A percentile compares a stretch with the other conserved stretches of the same genome.
Conservation (phyloP, 805 yeast genomes). For the Saccharomycopsis sp. region DNA sequence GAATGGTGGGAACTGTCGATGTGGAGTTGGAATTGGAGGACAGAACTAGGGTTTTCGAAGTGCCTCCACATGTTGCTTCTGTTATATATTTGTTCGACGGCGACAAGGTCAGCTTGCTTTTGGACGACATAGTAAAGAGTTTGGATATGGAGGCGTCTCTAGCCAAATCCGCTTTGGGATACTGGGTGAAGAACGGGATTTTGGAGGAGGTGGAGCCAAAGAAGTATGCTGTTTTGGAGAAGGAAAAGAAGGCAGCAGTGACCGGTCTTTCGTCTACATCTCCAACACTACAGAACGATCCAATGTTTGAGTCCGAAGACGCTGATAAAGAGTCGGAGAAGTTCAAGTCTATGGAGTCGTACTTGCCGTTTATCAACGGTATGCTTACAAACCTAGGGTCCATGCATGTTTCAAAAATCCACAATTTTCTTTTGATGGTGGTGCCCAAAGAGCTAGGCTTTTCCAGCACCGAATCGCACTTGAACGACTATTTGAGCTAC, state of each 20-base stretch:
- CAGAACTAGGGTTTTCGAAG: slow-evolving; percentile 37
- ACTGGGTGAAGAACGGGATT: slow-evolving; percentile 61
- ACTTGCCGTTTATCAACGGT: slow-evolving; percentile 45
- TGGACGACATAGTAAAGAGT: slow-evolving; percentile 29
- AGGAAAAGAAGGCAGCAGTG: slow-evolving; percentile 21
- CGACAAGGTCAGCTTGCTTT: slow-evolving; percentile 23
- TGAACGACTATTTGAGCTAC: slow-evolving; percentile 35
- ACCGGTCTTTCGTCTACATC: not conserved
- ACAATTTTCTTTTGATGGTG: slow-evolving; percentile 46
- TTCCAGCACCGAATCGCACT: slow-evolving; percentile 33
- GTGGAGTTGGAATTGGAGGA: slow-evolving; percentile 52
- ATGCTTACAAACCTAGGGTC: slow-evolving; percentile 53
- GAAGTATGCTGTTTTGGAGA: slow-evolving; percentile 37
- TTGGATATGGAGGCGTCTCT: slow-evolving; percentile 37
- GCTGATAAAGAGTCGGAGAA: slow-evolving; percentile 28
- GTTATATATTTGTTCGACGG: slow-evolving; percentile 45
- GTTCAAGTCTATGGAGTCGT: slow-evolving; percentile 19
- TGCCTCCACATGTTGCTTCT: slow-evolving; percentile 64
- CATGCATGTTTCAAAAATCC: slow-evolving; percentile 42
- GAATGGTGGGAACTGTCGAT: slow-evolving; percentile 55
- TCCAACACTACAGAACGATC: slow-evolving; percentile 5
- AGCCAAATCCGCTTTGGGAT: slow-evolving; percentile 37
- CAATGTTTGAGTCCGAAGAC: slow-evolving; percentile 24
- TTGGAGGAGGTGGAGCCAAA: slow-evolving; percentile 35
- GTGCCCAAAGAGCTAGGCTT: slow-evolving; percentile 44